Evolutionary conservation across 2,329 filamentous ascomycete species (phyloP).

Genomic region (Podosphaera aphanis): DNA sequence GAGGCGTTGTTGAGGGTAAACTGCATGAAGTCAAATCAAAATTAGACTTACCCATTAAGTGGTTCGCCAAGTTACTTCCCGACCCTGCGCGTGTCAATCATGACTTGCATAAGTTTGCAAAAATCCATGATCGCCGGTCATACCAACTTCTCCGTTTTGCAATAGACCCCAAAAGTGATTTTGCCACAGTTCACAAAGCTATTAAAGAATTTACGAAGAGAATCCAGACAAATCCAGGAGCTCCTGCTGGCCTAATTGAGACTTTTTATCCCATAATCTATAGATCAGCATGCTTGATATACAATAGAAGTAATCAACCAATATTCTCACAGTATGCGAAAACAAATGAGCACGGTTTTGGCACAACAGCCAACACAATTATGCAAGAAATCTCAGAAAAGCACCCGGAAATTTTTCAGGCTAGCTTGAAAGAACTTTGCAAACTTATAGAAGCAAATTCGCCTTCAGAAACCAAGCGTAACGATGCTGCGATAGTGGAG

Average conservation of each 20-base stretch:
- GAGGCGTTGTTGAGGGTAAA: slow-evolving; percentile 55
- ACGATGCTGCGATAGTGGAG: slow-evolving; percentile 57
- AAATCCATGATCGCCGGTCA: slow-evolving; percentile 66
- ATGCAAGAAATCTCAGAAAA: slow-evolving; percentile 77
- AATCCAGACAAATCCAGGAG: slow-evolving; percentile 40
- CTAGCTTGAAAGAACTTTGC: slow-evolving; percentile 77
- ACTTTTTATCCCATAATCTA: slow-evolving; percentile 68
- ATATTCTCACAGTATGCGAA: slow-evolving; percentile 74
- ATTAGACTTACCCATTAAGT: slow-evolving; percentile 49
- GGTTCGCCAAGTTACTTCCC: slow-evolving; percentile 50
- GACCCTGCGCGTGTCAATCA: slow-evolving; percentile 47
- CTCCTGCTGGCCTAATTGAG: slow-evolving; percentile 41
- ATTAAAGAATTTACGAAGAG: slow-evolving; percentile 77
- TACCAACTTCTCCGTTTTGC: slow-evolving; percentile 79
- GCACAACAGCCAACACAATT: slow-evolving; percentile 61
- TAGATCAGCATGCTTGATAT: slow-evolving; percentile 60
- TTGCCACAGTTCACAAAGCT: slow-evolving; percentile 70
- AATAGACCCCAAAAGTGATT: slow-evolving; percentile 68
- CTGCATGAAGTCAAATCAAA: slow-evolving; percentile 42
- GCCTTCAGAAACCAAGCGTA: slow-evolving; percentile 41
- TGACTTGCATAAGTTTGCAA: slow-evolving; percentile 78
- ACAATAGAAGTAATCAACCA: slow-evolving; percentile 83
- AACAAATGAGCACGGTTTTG: slow-evolving; percentile 58
- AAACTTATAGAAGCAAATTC: slow-evolving; percentile 63
- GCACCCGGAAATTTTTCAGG: slow-evolving; percentile 77